A percentile compares a stretch with the other conserved stretches of the same genome.
phyloP scores from a whole-genome alignment of 495 filamentous ascomycete genomes.

The Choiromyces venosus region DNA sequence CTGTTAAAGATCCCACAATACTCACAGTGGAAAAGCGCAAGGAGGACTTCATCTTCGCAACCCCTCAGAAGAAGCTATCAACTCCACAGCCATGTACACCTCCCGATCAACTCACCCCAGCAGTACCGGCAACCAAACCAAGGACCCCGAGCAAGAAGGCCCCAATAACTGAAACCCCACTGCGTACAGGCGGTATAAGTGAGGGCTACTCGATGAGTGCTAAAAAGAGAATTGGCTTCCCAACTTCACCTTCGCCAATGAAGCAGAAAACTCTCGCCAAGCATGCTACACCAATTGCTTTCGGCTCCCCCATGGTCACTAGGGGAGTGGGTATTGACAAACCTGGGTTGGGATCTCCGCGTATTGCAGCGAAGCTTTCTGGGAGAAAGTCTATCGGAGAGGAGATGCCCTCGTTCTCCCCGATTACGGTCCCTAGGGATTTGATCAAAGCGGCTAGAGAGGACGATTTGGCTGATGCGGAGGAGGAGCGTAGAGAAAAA shows the following conservation, averaged over 20 bases:
- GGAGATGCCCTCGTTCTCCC: slow-evolving; percentile 57
- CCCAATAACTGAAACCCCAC: slow-evolving; percentile 24
- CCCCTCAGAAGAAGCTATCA: slow-evolving; percentile 26
- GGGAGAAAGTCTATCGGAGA: slow-evolving; percentile 67
- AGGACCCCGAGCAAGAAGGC: slow-evolving; percentile 34
- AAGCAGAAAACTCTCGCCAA: slow-evolving; percentile 10
- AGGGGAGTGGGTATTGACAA: slow-evolving; percentile 66
- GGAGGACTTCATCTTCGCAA: slow-evolving; percentile 27
- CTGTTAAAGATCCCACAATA: neutral
- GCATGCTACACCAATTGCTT: slow-evolving; percentile 6
- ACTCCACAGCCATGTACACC: slow-evolving; percentile 25
- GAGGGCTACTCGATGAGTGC: slow-evolving; percentile 31
- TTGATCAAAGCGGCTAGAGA: slow-evolving; percentile 65
- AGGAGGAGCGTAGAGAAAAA: slow-evolving; percentile 60
- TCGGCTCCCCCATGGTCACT: slow-evolving; percentile 6
- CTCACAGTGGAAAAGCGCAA: neutral
- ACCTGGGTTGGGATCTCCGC: slow-evolving; percentile 71
- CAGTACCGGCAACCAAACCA: slow-evolving; percentile 11
- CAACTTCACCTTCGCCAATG: slow-evolving; percentile 28
- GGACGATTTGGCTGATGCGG: slow-evolving; percentile 62
- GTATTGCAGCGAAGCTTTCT: slow-evolving; percentile 66
- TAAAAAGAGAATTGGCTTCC: slow-evolving; percentile 35
- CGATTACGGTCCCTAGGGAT: slow-evolving; percentile 45
- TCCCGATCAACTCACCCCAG: slow-evolving; percentile 28
- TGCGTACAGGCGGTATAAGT: slow-evolving; percentile 10